A percentile compares a stretch with the other conserved stretches of the same genome.
These are phyloP conservation scores for Apiospora kogelbergensis DNA, from an alignment of 2,329 filamentous ascomycete genomes.

Conservation along the genomic window DNA sequence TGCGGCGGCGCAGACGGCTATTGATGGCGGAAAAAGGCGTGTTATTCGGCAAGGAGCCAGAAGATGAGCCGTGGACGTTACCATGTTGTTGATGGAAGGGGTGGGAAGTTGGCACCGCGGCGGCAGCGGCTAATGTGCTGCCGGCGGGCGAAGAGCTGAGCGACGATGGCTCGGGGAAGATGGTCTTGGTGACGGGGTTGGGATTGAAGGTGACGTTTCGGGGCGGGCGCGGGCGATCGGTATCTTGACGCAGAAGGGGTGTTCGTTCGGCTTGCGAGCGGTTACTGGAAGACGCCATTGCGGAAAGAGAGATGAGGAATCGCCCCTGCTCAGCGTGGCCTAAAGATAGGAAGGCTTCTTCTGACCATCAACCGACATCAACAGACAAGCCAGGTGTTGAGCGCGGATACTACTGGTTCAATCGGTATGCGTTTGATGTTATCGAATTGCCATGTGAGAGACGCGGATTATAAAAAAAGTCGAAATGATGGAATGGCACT, in stretches of 20 bases:
- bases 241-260: constrained; percentile 32
- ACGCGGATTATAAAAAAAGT: not conserved
- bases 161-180: constrained; percentile 48
- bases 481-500: not conserved
- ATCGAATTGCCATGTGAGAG: constrained; percentile 20
- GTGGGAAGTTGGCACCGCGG: constrained; percentile 30
- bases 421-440: constrained; percentile 11
- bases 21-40: constrained; percentile 72
- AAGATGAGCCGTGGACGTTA: constrained; percentile 41
- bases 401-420: not conserved
- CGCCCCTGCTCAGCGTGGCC: not conserved
- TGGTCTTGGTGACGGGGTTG: constrained; percentile 62
- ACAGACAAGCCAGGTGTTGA: not conserved
- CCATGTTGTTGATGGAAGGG: constrained; percentile 25
- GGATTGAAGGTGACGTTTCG: constrained; percentile 79
- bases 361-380: not conserved
- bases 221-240: constrained; percentile 42
- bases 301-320: not conserved
- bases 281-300: constrained; percentile 25
- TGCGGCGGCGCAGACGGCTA: constrained; percentile 81
- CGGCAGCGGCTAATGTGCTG: constrained; percentile 29
- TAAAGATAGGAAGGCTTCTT: not conserved
- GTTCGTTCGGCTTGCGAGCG: constrained; percentile 25
- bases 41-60: constrained; percentile 27
- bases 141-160: constrained; percentile 27